A percentile compares a stretch with the other conserved stretches of the same genome.
phyloP scores from a whole-genome alignment of 169 alveolate genomes.

The Plasmodium vinckei region DNA sequence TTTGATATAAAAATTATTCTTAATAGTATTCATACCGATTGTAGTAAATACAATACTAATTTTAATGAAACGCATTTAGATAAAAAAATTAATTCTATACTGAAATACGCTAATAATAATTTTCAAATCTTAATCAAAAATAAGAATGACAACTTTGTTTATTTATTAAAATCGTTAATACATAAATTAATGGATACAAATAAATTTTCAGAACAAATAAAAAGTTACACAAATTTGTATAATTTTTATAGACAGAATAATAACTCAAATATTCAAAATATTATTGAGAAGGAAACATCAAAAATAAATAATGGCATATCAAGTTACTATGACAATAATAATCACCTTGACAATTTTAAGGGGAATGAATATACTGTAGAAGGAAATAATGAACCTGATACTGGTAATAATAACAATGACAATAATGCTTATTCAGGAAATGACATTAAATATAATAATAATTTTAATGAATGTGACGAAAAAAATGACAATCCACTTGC shows the following conservation, averaged over 20 bases:
- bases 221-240: slow-evolving; percentile 18
- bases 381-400: background rate
- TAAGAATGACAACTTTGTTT: slow-evolving; percentile 10
- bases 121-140: slow-evolving; percentile 14
- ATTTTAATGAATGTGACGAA: slow-evolving; percentile 5
- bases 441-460: background rate
- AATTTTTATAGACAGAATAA: slow-evolving; percentile 8
- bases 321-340: background rate
- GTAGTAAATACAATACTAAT: slow-evolving; percentile 24
- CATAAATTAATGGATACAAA: slow-evolving; percentile 25
- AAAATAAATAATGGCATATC: background rate
- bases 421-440: background rate
- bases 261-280: slow-evolving; percentile 11
- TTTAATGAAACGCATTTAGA: slow-evolving; percentile 22
- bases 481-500: background rate
- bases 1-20: slow-evolving; percentile 8
- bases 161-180: slow-evolving; percentile 31
- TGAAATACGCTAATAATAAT: slow-evolving; percentile 30
- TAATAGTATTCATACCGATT: slow-evolving; percentile 12
- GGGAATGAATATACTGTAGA: background rate
- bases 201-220: slow-evolving; percentile 1
- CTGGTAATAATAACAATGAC: background rate
- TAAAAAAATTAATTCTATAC: slow-evolving; percentile 25
- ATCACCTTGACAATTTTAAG: background rate
- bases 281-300: slow-evolving; percentile 1